Percentiles rank a stretch among this genome's conserved stretches.
These are phyloP conservation scores for Eucalyptus melliodora DNA, from an alignment of 345 rosid genomes.

Conservation along the genomic window DNA sequence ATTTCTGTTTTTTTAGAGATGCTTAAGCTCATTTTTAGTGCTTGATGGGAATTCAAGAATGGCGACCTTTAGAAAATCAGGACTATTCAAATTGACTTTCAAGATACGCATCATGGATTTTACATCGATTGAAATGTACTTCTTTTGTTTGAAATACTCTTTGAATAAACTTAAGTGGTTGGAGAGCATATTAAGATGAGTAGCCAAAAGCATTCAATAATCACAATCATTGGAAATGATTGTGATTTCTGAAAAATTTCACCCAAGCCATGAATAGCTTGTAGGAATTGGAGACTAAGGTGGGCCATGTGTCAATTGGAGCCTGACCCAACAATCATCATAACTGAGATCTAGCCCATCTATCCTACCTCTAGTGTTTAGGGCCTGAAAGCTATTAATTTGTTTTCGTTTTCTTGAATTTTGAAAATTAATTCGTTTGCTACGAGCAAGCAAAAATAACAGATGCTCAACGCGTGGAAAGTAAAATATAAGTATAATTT, in stretches of 20 bases:
- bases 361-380: fast-evolving
- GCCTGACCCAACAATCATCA: neutral
- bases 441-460: neutral
- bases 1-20: neutral
- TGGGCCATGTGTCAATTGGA: neutral
- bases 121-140: neutral
- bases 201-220: neutral
- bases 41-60: neutral
- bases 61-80: neutral
- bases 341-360: neutral
- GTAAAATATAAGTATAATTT: neutral
- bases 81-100: neutral
- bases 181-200: neutral
- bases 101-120: neutral
- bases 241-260: neutral
- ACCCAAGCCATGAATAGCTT: neutral
- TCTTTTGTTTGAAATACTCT: neutral
- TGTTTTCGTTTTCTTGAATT: neutral
- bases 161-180: neutral
- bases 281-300: neutral
- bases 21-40: neutral
- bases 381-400: neutral
- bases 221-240: neutral
- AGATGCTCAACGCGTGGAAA: neutral
- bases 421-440: neutral